These are phyloP conservation scores for Stachybotrys chlorohalonatus DNA, from an alignment of 2,329 filamentous ascomycete genomes.

Conservation along the genomic window DNA sequence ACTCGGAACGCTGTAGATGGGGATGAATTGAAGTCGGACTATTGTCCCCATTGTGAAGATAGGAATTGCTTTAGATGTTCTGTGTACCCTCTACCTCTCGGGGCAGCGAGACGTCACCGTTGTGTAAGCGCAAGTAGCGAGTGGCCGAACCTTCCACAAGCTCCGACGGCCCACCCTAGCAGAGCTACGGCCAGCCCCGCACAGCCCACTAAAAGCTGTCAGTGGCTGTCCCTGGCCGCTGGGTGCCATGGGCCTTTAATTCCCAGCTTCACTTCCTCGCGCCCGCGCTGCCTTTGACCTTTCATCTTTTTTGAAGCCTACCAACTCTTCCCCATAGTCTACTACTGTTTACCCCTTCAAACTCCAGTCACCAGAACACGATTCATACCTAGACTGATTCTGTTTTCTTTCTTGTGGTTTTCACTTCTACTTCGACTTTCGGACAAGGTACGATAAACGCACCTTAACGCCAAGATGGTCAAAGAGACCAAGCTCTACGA, in stretches of 20 bases:
- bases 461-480: conserved; percentile 55
- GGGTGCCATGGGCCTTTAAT: background rate
- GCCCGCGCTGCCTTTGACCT: no score
- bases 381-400: background rate
- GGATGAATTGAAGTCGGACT: no score
- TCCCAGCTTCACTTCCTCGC: background rate
- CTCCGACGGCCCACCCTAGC: conserved; percentile 1
- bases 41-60: no score
- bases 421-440: conserved; percentile 3
- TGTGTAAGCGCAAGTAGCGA: background rate
- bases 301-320: no score
- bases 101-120: background rate
- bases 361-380: no score
- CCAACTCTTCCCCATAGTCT: no score
- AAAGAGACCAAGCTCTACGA: conserved; percentile 96
- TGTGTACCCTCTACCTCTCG: no score
- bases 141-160: conserved; percentile 14
- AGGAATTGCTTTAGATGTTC: background rate
- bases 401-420: background rate
- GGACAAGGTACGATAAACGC: background rate
- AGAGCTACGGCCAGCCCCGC: background rate
- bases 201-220: background rate
- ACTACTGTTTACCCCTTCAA: no score
- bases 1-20: no score
- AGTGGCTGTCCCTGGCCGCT: background rate